These are phyloP conservation scores for Murraya koenigii DNA, from an alignment of 345 rosid genomes.

Conservation along the genomic window DNA sequence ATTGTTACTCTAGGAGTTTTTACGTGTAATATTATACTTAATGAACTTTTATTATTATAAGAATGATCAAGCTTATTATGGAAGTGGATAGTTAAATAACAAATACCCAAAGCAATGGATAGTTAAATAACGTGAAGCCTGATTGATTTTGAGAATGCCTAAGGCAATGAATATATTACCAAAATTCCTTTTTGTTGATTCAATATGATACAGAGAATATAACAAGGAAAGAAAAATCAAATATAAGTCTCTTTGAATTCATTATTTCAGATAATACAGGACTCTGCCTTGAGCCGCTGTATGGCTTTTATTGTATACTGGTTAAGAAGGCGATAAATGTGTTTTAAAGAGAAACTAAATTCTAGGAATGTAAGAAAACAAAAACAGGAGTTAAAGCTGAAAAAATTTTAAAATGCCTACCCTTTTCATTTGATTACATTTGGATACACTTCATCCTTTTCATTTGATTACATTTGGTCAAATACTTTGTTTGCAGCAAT, in stretches of 20 bases:
- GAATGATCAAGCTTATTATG: neutral
- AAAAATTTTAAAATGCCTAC: too few relatives aligned
- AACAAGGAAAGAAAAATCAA: neutral
- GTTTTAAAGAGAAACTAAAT: neutral
- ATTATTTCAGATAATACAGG: neutral
- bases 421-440: too few relatives aligned
- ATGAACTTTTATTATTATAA: neutral
- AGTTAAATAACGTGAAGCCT: neutral
- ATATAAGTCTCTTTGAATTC: neutral
- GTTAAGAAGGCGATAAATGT: neutral
- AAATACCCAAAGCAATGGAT: neutral
- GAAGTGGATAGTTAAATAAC: neutral
- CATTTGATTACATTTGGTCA: neutral
- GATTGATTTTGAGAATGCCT: neutral
- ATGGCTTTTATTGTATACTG: neutral
- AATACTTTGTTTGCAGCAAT: neutral
- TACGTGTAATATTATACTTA: too few relatives aligned
- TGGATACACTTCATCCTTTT: neutral
- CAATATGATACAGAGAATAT: neutral
- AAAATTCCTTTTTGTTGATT: neutral
- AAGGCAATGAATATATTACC: neutral
- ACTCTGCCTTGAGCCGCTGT: neutral
- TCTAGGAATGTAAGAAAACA: neutral
- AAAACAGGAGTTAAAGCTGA: neutral
- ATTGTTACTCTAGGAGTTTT: too few relatives aligned